Evolutionary conservation across 2,329 filamentous ascomycete genomes (phyloP).

Genomic region (Hypoxylon sp.): DNA sequence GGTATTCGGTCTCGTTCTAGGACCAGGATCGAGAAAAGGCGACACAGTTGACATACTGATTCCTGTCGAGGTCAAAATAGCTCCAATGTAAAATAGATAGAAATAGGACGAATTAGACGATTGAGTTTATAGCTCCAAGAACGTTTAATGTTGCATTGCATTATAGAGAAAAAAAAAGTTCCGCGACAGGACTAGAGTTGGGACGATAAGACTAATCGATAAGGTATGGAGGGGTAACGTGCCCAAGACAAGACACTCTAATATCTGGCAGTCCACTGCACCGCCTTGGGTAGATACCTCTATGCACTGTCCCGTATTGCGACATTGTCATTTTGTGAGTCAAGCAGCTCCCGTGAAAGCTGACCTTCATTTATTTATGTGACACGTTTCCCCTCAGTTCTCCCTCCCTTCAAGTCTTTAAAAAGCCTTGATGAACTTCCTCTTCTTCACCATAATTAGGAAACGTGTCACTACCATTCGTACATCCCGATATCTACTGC

Average conservation of each 20-base stretch:
- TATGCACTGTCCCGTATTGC: slow-evolving; percentile 9
- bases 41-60: slow-evolving; percentile 66
- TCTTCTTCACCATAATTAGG: slow-evolving; percentile 48
- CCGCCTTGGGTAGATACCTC: too few species aligned
- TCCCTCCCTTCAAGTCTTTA: slow-evolving; percentile 22
- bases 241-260: background rate
- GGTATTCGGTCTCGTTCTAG: slow-evolving; percentile 71
- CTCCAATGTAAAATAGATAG: background rate
- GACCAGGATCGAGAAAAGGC: slow-evolving; percentile 82
- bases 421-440: slow-evolving; percentile 54
- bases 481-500: slow-evolving; percentile 48
- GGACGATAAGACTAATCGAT: slow-evolving; percentile 23
- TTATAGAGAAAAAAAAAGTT: slow-evolving; percentile 23
- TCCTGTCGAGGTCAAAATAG: background rate
- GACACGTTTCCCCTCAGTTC: slow-evolving; percentile 35
- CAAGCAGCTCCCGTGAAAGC: slow-evolving; percentile 16
- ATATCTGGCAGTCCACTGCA: too few species aligned
- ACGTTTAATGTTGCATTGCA: background rate
- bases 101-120: background rate
- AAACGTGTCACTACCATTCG: slow-evolving; percentile 51
- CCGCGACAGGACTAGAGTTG: background rate
- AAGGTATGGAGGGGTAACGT: slow-evolving; percentile 22
- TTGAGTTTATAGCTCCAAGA: background rate
- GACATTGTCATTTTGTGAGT: slow-evolving; percentile 37
- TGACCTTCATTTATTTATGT: slow-evolving; percentile 40